These are phyloP conservation scores for Xylaria flabelliformis DNA, from an alignment of 495 filamentous ascomycete genomes.

Conservation along the genomic window DNA sequence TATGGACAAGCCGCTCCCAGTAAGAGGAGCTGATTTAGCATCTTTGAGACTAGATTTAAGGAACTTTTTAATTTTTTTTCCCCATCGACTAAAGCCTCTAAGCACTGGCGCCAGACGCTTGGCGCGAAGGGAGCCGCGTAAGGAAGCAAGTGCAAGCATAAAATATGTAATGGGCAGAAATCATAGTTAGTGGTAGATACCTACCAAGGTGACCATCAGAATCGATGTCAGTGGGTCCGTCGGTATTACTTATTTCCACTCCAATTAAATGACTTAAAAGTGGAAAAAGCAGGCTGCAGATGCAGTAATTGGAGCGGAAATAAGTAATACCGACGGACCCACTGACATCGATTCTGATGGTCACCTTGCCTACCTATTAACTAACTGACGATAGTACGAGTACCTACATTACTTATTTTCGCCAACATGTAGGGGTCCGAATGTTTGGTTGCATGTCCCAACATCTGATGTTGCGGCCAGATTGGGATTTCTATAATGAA, in stretches of 20 bases:
- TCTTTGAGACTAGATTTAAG: background rate
- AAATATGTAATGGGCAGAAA: background rate
- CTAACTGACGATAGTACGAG: background rate
- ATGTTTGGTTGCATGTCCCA: conserved; percentile 3
- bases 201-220: too few relatives aligned
- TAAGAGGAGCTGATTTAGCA: conserved; percentile 4
- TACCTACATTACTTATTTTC: background rate
- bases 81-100: background rate
- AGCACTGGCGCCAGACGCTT: background rate
- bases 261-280: too few relatives aligned
- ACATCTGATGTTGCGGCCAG: background rate
- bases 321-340: too few relatives aligned
- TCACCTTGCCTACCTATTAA: too few relatives aligned
- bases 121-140: background rate
- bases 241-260: too few relatives aligned
- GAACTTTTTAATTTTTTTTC: background rate
- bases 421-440: conserved; percentile 5
- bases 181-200: background rate
- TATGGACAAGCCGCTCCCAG: conserved; percentile 1
- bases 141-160: background rate
- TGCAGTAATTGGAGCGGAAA: too few relatives aligned
- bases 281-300: too few relatives aligned
- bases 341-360: too few relatives aligned
- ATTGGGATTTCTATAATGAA: conserved; percentile 1
- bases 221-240: too few relatives aligned